Evolutionary conservation across 345 rosid genomes (phyloP), one percentile per base, ranked within the genome.

Genomic region (Gossypium thurberi): DNA sequence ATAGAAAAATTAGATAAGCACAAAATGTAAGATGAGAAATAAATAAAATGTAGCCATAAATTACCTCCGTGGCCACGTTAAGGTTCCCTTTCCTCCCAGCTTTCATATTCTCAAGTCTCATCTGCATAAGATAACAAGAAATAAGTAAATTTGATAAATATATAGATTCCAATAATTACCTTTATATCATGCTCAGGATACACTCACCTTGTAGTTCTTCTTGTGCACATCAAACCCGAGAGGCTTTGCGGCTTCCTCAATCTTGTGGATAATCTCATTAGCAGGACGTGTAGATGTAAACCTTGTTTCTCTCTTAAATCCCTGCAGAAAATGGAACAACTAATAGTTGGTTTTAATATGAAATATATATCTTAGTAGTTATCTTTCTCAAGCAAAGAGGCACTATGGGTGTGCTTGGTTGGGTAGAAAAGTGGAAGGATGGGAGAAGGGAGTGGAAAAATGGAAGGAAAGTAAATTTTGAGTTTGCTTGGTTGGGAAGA

Each of bases 81-180:
- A 94, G 97, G 75, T 94, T 90, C 56, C 98, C 97, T 78, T 94
- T 94, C 77, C 98, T 88, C 69, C 97, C 98, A 25, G 98, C 95
- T 82, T 87, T 92, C 78, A 85, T 71, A 70, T 94, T 94, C 81
- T 90, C 93, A 43, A 92, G 98, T 84, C 91, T 87, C 97, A 94
- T 84, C 98, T 94, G 72, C 62, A 47, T 74, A 68, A 28, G 25
- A 73, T 48, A 61, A 53, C 12, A 47, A 72, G 13, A 40, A 28
- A 48, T 37, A 37, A 37, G 52, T 18, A 17, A 74, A 53, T 28
- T 26, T 46, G 59, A 58, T 23, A 25, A 9, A 47, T 46, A 60
- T 10, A 68, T 3, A 60, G 47, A 60, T 44, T 51, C 51, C 65
- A 47, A 47, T 51, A 48, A 12, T 47, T 73, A 26, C 58, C 18